Evolutionary conservation across 163 green algal species (phyloP), one percentile per base, ranked within the genome.

Genomic region (Chlorella variabilis): DNA sequence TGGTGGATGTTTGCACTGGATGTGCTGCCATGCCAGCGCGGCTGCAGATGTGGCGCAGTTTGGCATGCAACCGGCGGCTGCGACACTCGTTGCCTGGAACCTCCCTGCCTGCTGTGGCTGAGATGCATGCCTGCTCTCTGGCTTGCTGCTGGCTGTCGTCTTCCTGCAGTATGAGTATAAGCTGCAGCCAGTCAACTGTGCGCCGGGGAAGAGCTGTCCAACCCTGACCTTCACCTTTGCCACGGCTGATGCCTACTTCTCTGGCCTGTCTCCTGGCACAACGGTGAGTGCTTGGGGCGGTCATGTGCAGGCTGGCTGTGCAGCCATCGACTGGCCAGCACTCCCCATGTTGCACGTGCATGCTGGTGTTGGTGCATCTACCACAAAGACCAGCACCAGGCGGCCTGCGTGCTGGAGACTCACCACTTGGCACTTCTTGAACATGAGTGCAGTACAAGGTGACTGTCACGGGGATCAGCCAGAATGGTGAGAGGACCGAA

Each of bases 391-490:
- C n/a, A n/a, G n/a, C n/a, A n/a, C n/a, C n/a, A n/a, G n/a, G n/a
- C n/a, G n/a, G n/a, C n/a, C n/a, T n/a, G n/a, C n/a, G n/a, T n/a
- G n/a, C 11, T 54, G 11, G 11, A 11, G 45, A 54, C 45, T 54
- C 15, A 11, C 45, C 15, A 54, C 11, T 54, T 54, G 45, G 11
- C 15, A 11, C 11, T 54, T 54, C 15, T 11, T 54, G 45, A 11
- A 54, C 45, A 54, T 54, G 11, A 54, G 17, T 58, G 38, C 65
- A 73, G 65, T 73, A 73, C 65, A 73, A n/a, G 15, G 13, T 54
- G 38, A 49, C 20, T 34, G 65, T 51, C 0, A 34, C 25, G 1
- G 65, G 65, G 1, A 21, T 73, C 7, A 21, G 13, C 2, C 21
- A 33, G 23, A 34, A 54, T 38, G 41, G 41, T 38, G 29, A 73